A percentile compares a stretch with the other conserved stretches of the same genome.
These are phyloP conservation scores for Pilaira anomala DNA, from an alignment of 192 early-diverging fungal genomes.

Conservation along the genomic window DNA sequence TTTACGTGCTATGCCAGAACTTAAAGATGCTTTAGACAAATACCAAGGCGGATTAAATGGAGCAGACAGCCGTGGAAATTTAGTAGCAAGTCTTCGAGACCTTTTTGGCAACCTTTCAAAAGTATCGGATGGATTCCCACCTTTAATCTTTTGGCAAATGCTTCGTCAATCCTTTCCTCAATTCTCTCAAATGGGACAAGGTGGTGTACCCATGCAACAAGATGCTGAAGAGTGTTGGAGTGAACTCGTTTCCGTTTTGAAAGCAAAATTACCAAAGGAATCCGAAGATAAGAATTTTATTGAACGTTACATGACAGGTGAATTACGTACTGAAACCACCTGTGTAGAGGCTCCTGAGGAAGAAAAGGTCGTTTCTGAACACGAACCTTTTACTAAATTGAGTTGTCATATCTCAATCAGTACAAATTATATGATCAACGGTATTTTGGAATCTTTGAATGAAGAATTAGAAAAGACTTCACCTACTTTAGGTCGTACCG, in stretches of 20 bases:
- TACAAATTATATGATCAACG: constrained; percentile 76
- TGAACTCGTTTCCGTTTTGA: constrained; percentile 72
- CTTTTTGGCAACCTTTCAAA: constrained; percentile 71
- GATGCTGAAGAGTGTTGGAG: constrained; percentile 99
- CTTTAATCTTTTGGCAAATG: constrained; percentile 74
- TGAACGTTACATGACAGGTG: constrained; percentile 80
- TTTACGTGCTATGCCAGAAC: constrained; percentile 82
- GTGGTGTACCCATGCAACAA: constrained; percentile 82
- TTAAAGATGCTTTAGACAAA: constrained; percentile 58
- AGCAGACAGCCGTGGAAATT: constrained; percentile 54
- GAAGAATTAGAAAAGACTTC: constrained; percentile 91
- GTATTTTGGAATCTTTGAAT: constrained; percentile 64
- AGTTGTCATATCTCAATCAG: constrained; percentile 61
- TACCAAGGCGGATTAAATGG: constrained; percentile 44
- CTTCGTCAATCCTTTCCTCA: constrained; percentile 81
- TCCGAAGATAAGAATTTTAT: constrained; percentile 55
- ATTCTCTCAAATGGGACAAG: constrained; percentile 76
- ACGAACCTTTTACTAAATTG: constrained; percentile 76
- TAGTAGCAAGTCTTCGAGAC: constrained; percentile 67
- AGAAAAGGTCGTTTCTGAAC: constrained; percentile 45
- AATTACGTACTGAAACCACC: constrained; percentile 46
- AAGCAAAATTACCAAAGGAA: constrained; percentile 49
- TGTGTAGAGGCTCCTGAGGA: constrained; percentile 84
- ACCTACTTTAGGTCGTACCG: constrained; percentile 70
- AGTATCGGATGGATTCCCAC: constrained; percentile 70